phyloP scores from a whole-genome alignment of 31 red algal genomes.

The Odonthalia washingtoniensis region DNA sequence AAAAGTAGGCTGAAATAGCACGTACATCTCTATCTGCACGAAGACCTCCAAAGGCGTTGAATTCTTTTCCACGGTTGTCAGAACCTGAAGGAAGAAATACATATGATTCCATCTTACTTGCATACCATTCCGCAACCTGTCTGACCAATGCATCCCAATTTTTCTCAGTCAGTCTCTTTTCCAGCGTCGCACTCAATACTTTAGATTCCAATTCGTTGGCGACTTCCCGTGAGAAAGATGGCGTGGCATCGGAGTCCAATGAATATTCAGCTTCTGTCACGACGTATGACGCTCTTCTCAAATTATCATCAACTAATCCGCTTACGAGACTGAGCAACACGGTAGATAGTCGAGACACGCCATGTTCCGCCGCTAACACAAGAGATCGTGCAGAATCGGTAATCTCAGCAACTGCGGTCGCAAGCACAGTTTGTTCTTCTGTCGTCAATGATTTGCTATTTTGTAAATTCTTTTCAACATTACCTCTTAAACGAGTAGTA shows the following conservation, averaged over 20 bases:
- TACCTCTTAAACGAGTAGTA: constrained; percentile 67
- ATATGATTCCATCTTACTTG: constrained; percentile 69
- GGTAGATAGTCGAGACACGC: constrained; percentile 60
- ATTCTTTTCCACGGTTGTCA: constrained; percentile 34
- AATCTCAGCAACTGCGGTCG: constrained; percentile 61
- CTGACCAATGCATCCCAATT: constrained; percentile 94
- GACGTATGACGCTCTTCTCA: constrained; percentile 66
- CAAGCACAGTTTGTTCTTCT: constrained; percentile 63
- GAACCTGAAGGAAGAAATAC: constrained; percentile 48
- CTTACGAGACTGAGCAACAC: constrained; percentile 60
- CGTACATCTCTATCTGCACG: constrained; percentile 80
- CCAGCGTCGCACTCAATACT: constrained; percentile 60
- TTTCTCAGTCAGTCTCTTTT: constrained; percentile 82
- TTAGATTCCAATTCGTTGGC: constrained; percentile 76
- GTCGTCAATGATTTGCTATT: constrained; percentile 49
- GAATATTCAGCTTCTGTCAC: constrained; percentile 76
- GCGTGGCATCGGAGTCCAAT: constrained; percentile 75
- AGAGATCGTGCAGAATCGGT: constrained; percentile 73
- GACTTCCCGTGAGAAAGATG: constrained; percentile 74
- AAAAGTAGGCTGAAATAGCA: constrained; percentile 82
- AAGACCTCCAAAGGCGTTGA: constrained; percentile 85
- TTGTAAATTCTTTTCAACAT: constrained; percentile 74
- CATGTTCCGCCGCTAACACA: constrained; percentile 65
- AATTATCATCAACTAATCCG: constrained; percentile 33
- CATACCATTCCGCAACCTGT: constrained; percentile 85